These are phyloP conservation scores for Gracilariopsis chorda DNA, from an alignment of 23 red algal species.

Conservation along the genomic window DNA sequence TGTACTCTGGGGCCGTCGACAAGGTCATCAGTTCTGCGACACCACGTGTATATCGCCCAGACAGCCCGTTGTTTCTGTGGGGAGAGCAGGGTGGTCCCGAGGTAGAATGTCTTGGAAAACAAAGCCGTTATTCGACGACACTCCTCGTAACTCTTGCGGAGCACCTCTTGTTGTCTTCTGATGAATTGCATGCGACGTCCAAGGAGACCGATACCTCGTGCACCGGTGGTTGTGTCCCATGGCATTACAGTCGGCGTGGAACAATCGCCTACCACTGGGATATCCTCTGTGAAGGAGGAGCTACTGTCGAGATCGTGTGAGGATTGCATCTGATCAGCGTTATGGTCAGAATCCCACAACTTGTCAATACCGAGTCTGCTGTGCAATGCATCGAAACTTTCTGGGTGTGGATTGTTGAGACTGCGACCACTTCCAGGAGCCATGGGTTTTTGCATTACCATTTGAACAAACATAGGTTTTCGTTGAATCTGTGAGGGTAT, in stretches of 20 bases:
- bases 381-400: conserved; percentile 35
- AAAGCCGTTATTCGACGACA: conserved; percentile 89
- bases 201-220: conserved; percentile 52
- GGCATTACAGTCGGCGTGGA: conserved; percentile 1
- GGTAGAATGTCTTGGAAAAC: conserved; percentile 95
- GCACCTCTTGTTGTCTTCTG: conserved; percentile 44
- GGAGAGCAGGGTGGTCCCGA: conserved; percentile 87
- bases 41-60: conserved; percentile 99
- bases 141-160: conserved; percentile 76
- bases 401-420: not conserved
- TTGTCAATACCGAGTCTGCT: conserved; percentile 44
- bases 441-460: conserved; percentile 26
- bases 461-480: not conserved
- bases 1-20: conserved; percentile 91
- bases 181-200: conserved; percentile 59
- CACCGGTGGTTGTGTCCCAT: conserved; percentile 81
- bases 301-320: not conserved
- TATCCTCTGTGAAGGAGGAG: not conserved
- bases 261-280: not conserved
- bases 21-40: conserved; percentile 93
- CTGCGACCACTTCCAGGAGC: not conserved
- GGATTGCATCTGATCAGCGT: not conserved
- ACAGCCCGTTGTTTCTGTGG: conserved; percentile 75
- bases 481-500: not conserved
- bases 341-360: not conserved